Evolutionary conservation across 352 stramenopile genomes (phyloP).

Genomic region (Phytophthora pisi): DNA sequence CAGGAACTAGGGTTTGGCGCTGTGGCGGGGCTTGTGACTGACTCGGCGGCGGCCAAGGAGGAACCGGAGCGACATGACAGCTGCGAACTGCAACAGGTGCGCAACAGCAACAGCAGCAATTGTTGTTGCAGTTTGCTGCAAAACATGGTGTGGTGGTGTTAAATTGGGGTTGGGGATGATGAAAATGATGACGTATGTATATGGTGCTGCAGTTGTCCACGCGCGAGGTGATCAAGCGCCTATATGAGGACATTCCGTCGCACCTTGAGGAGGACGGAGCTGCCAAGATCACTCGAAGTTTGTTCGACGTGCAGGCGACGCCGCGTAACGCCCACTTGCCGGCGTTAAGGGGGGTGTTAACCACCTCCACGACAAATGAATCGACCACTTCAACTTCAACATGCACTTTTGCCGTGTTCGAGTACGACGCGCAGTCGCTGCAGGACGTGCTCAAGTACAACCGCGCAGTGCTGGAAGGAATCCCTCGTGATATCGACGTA

Average conservation of each 20-base stretch:
- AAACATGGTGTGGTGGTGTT: not conserved
- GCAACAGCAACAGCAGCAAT: conserved; percentile 8
- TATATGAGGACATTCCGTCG: conserved; percentile 60
- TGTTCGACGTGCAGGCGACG: conserved; percentile 40
- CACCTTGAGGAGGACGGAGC: conserved; percentile 30
- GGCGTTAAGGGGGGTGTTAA: conserved; percentile 46
- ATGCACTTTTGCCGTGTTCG: conserved; percentile 56
- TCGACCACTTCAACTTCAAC: conserved; percentile 20
- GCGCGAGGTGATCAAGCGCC: conserved; percentile 40
- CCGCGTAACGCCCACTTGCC: conserved; percentile 38
- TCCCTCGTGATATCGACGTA: conserved; percentile 20
- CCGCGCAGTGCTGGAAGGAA: conserved; percentile 50
- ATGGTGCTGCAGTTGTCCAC: conserved; percentile 23
- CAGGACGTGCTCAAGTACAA: conserved; percentile 81
- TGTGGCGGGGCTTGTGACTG: not conserved
- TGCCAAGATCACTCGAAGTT: conserved; percentile 15
- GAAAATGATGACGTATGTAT: not conserved
- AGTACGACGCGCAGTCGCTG: conserved; percentile 71
- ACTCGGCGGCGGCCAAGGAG: not conserved
- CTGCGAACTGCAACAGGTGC: conserved; percentile 30
- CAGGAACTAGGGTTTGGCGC: conserved; percentile 38
- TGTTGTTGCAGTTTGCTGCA: conserved; percentile 4
- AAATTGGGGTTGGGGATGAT: not conserved
- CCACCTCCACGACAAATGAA: not conserved
- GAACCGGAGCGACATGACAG: conserved; percentile 10